These are phyloP conservation scores for Platismatia glauca DNA, from an alignment of 495 filamentous ascomycete genomes.

Conservation along the genomic window DNA sequence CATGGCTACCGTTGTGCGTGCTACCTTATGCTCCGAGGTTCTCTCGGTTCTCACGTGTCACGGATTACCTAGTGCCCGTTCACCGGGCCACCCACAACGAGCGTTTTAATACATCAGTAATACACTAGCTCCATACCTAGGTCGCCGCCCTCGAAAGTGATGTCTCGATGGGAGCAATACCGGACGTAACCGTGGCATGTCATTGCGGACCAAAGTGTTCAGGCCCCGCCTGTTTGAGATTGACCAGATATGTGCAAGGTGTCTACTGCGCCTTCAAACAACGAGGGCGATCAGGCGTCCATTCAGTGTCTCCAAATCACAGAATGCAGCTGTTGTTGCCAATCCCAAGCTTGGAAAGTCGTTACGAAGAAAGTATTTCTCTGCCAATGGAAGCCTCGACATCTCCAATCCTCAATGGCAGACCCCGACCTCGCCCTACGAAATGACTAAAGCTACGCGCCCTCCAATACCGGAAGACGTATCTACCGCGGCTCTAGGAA, in stretches of 20 bases:
- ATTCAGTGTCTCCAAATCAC: constrained; percentile 12
- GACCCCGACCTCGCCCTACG: not conserved
- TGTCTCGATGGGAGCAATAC: not conserved
- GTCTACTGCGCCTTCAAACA: constrained; percentile 9
- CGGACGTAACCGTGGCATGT: constrained; percentile 4
- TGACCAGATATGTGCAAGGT: constrained; percentile 15
- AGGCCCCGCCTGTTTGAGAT: not conserved
- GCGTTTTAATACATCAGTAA: constrained; percentile 1
- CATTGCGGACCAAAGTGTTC: constrained; percentile 1
- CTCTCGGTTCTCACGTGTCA: no score
- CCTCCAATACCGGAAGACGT: not conserved
- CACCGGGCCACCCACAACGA: no score
- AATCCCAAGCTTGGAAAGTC: constrained; percentile 9
- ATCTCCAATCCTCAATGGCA: not conserved
- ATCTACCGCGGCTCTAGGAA: not conserved
- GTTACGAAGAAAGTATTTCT: constrained; percentile 25
- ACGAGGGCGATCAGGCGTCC: not conserved
- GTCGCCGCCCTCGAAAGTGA: not conserved
- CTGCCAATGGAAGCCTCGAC: constrained; percentile 16
- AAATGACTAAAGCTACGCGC: not conserved
- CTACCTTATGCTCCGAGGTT: no score
- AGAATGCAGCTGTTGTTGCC: constrained; percentile 3
- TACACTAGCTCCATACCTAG: not conserved
- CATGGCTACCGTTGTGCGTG: no score
- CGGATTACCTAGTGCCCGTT: no score